Evolutionary conservation across 208 protist genomes (phyloP), one percentile per base, ranked within the genome.

Genomic region (Acanthamoeba healyi): DNA sequence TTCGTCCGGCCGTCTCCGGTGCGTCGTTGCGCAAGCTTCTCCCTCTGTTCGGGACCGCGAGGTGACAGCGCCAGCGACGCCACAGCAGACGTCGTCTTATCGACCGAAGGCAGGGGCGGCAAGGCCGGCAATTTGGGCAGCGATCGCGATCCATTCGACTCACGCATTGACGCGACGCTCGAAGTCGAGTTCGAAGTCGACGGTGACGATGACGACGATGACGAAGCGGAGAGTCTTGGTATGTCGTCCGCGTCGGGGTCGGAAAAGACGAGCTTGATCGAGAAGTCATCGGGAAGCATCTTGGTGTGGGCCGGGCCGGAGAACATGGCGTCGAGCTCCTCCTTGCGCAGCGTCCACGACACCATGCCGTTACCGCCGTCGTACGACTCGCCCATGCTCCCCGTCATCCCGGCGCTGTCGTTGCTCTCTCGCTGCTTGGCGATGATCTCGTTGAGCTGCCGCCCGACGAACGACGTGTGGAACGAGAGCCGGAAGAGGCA

Each of bases 321-420:
- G 44, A 86, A 86, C 77, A 86, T 86, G 77, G 77, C 77, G 46
- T 86, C 77, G n/a, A 86, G 77, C 77, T 86, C 77, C 77, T 86
- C 77, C 32, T 86, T 86, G 44, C 77, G 77, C 24, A 86, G 77
- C 24, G 42, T 51, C 77, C 77, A 86, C 38, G 32, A n/a, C 15
- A 86, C 34, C 26, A 2, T 58, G 22, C 46, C 46, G 44, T 58
- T 40, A 29, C 77, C 19, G 40, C 77, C 77, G 29, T 40, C 77
- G 44, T 86, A 38, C 24, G 44, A 61, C n/a, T 86, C 77, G 14
- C 77, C 77, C 77, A 86, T 61, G 46, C 77, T 86, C 29, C 38
- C 5, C 6, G 44, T 40, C 42, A 42, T n/a, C 44, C 24, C 67
- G 19, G 5, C 36, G 15, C 22, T 36, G 36, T 10, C 67, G 12